These are phyloP conservation scores for Neospermospora avenae DNA, from an alignment of 2,329 filamentous ascomycete species.

Conservation along the genomic window DNA sequence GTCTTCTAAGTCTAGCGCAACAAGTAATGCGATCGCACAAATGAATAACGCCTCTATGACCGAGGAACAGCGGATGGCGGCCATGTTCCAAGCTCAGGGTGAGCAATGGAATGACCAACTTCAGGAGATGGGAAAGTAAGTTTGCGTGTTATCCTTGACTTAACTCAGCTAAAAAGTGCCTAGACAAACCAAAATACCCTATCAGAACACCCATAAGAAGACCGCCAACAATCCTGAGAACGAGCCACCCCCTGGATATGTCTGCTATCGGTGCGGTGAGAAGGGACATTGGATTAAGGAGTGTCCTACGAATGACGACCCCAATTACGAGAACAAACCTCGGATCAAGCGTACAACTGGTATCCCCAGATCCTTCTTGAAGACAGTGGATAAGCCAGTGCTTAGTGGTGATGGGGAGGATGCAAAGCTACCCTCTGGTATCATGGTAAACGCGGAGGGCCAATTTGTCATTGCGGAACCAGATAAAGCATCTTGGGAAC, in stretches of 20 bases:
- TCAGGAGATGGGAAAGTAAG: slow-evolving; percentile 82
- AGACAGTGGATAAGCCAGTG: slow-evolving; percentile 89
- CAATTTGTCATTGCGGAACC: slow-evolving; percentile 96
- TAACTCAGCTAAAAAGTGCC: slow-evolving; percentile 37
- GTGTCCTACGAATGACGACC: slow-evolving; percentile 97
- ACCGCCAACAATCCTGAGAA: slow-evolving; percentile 69
- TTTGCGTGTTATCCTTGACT: slow-evolving; percentile 32
- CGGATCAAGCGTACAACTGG: slow-evolving; percentile 95
- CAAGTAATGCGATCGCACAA: slow-evolving; percentile 49
- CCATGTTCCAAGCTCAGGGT: slow-evolving; percentile 85
- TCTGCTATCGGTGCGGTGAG: slow-evolving; percentile 93
- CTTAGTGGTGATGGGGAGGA: slow-evolving; percentile 75
- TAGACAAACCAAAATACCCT: slow-evolving; percentile 61
- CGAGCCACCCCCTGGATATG: slow-evolving; percentile 87
- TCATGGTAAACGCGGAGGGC: slow-evolving; percentile 97
- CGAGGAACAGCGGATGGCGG: slow-evolving; percentile 89
- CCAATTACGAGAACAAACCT: slow-evolving; percentile 89
- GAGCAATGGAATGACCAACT: slow-evolving; percentile 93
- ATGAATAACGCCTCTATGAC: slow-evolving; percentile 74
- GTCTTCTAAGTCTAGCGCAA: slow-evolving; percentile 52
- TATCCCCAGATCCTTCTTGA: slow-evolving; percentile 91
- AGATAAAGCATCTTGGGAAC: slow-evolving; percentile 93
- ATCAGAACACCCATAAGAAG: slow-evolving; percentile 57
- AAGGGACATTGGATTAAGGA: slow-evolving; percentile 99
- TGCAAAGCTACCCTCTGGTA: slow-evolving; percentile 75